Evolutionary conservation across 192 early-diverging fungal species (phyloP), one percentile per base, ranked within the genome.

Genomic region (Linnemannia elongata): DNA sequence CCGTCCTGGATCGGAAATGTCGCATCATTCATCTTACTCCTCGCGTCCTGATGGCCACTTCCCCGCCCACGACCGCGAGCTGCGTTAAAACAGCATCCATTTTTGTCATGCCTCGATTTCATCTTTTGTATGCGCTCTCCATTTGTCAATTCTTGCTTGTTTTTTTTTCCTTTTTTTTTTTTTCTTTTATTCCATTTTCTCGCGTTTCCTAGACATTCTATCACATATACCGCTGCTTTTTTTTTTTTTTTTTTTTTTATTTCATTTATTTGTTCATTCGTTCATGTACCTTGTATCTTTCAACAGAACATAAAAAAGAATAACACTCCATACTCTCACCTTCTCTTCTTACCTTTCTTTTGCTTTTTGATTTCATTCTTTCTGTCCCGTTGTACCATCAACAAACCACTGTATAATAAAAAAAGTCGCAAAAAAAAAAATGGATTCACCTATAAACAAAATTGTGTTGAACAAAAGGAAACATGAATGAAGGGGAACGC

Each of bases 51-150:
- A 75, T 9, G 70, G 70, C 24, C 74, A 76, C 22, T 76, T 36
- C 52, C 36, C 80, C 24, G 36, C 74, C 39, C 80, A 74, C 13
- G 82, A 83, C 27, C 82, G 76, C 6, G 78, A 79, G 35, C 70
- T 79, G 15, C 70, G 70, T 54, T 77, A 77, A 57, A 30, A 42
- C 27, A 47, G 68, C 36, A 42, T 2, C 44, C 72, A 15, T 52
- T 33, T 45, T 78, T 52, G 5, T 52, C 45, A 22, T 49, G 17
- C 30, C 0, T 73, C 70, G 41, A 13, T 9, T 18, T 30, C 17
- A 4, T 47, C 30, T 73, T 73, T 13, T 17, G 1, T 72, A n/a
- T n/a, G 24, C 55, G 27, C 10, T 57, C 2, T 27, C 12, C 12
- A 30, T 66, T 15, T 66, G 24, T 27, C 27, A 27, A 15, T 39